Conservation (phyloP, 2,329 filamentous ascomycete genomes). For the Cyphellophora attinorum region DNA sequence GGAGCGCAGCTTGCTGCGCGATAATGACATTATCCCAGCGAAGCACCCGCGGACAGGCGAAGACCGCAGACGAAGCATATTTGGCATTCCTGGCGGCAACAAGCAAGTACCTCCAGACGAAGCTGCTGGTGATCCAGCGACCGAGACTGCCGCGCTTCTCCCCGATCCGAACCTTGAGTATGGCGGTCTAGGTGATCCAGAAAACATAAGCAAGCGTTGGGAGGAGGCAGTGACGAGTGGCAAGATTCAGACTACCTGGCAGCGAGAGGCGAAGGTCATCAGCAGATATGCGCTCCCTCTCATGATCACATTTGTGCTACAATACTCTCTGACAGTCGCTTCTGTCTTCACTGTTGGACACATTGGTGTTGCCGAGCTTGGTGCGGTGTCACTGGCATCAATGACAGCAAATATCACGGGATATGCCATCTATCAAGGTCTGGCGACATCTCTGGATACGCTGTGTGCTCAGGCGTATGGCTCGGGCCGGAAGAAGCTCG, state of each 20-base stretch:
- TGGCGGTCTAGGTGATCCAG: conserved; percentile 39
- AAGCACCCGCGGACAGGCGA: conserved; percentile 30
- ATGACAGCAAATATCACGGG: conserved; percentile 71
- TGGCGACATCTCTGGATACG: conserved; percentile 77
- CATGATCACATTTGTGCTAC: conserved; percentile 64
- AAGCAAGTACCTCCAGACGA: conserved; percentile 19
- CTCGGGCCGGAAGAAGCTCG: conserved; percentile 69
- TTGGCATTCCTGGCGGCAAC: conserved; percentile 14
- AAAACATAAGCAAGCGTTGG: conserved; percentile 65
- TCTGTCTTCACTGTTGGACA: conserved; percentile 71
- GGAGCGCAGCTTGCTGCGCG: conserved; percentile 48
- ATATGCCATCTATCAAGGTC: conserved; percentile 61
- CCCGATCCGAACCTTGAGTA: conserved; percentile 31
- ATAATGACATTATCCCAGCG: conserved; percentile 49
- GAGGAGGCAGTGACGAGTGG: conserved; percentile 74
- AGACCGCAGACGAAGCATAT: conserved; percentile 10
- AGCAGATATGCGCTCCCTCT: conserved; percentile 60
- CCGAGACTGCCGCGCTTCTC: conserved; percentile 42
- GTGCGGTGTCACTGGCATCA: conserved; percentile 57
- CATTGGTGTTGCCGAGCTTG: conserved; percentile 61
- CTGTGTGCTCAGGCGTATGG: conserved; percentile 81
- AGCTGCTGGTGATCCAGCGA: conserved; percentile 14
- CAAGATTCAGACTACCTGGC: conserved; percentile 81
- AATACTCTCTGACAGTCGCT: conserved; percentile 76
- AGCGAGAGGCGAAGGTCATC: conserved; percentile 76